These are phyloP conservation scores for Lodderomyces jiufengensis DNA, from an alignment of 1,139 yeast species.

Conservation along the genomic window DNA sequence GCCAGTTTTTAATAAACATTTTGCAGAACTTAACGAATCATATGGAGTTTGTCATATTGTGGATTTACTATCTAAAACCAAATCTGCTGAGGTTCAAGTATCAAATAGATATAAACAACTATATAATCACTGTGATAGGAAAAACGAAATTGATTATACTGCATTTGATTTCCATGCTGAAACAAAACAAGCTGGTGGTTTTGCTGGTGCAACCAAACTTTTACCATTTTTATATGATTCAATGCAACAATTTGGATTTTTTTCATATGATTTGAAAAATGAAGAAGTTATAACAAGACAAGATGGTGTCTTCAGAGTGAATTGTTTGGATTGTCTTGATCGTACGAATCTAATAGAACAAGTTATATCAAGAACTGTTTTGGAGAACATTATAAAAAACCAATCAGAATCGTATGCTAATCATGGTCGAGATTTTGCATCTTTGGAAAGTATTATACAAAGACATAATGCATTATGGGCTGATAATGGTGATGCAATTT, in stretches of 20 bases:
- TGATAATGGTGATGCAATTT: slow-evolving; percentile 94
- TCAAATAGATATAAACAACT: slow-evolving; percentile 66
- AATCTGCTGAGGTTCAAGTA: slow-evolving; percentile 71
- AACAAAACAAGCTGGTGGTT: slow-evolving; percentile 78
- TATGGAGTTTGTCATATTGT: slow-evolving; percentile 88
- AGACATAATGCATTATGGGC: slow-evolving; percentile 91
- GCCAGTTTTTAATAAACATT: slow-evolving; percentile 83
- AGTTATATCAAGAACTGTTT: slow-evolving; percentile 57
- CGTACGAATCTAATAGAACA: slow-evolving; percentile 93
- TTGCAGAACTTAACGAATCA: slow-evolving; percentile 60
- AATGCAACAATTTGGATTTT: slow-evolving; percentile 76
- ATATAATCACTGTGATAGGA: slow-evolving; percentile 37
- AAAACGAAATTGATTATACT: slow-evolving; percentile 56
- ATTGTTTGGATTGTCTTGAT: slow-evolving; percentile 93
- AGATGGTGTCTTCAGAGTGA: slow-evolving; percentile 85
- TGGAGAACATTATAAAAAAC: slow-evolving; percentile 63
- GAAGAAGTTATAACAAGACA: slow-evolving; percentile 65
- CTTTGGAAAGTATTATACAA: slow-evolving; percentile 45
- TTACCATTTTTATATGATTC: slow-evolving; percentile 62
- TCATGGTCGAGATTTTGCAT: slow-evolving; percentile 20
- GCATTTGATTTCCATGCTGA: slow-evolving; percentile 94
- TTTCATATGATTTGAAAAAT: slow-evolving; percentile 53
- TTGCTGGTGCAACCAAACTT: slow-evolving; percentile 75
- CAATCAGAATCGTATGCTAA: slow-evolving; percentile 23
- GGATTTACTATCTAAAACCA: slow-evolving; percentile 71